Evolutionary conservation across 2,329 filamentous ascomycete species (phyloP), one percentile per base, ranked within the genome.

Genomic region (Periconia digitata): DNA sequence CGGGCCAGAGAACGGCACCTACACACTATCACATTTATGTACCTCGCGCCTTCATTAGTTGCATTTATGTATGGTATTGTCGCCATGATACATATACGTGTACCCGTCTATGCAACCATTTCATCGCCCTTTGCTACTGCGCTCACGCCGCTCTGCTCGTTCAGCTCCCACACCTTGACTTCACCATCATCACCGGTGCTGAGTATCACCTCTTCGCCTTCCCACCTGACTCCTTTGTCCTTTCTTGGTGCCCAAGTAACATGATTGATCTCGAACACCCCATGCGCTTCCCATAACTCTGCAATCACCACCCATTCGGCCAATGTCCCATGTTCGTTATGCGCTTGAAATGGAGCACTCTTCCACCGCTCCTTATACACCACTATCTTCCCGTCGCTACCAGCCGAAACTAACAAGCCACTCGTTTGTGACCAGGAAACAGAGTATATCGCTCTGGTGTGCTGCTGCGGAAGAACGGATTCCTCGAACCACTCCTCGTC

Each of bases 221-320:
- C 79, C n/a, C 49, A 78, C 53, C 73, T 77, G 65, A 79, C 79
- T 1, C 76, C 85, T 42, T 79, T 78, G 67, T 96, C 91, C 48
- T 84, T 87, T 48, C 92, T 80, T 59, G 80, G 83, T 56, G 90
- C 91, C 94, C 94, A 99, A 2, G 83, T 85, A 41, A 94, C 81
- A 71, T 96, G 91, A 64, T 99, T 99, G 55, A 97, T 81, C 73
- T 99, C 94, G 65, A 92, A 96, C 2, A 95, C 89, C 1, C 90
- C 92, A 69, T 99, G 94, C 2, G 86, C 89, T 27, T 85, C 86
- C 40, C 86, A 79, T 1, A 88, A 66, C n/a, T 82, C 81, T 0
- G 84, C 83, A 15, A 95, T 64, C 3, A 92, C 72, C 6, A 79
- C 77, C 94, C 94, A 97, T 50, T 82, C 79, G 1, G 80, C 82